Evolutionary conservation across 78 protist genomes (phyloP), one percentile per base, ranked within the genome.

Genomic region (Dictyostelium intermedium): DNA sequence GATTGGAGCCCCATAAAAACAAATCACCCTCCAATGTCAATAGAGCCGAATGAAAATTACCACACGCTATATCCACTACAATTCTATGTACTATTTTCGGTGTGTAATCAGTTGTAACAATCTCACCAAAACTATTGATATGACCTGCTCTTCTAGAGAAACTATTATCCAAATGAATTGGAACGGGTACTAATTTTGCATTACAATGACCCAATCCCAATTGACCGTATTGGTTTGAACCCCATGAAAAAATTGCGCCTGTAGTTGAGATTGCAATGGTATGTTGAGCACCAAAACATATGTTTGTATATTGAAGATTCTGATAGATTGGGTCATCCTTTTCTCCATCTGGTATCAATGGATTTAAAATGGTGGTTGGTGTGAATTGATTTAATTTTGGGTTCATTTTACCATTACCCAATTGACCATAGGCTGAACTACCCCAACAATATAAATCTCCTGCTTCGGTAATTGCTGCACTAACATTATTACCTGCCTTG

Each of bases 361-460:
- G 94, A 13, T 5, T n/a, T n/a, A 35, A 14, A 10, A 80, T 35
- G 1, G 85, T 63, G 2, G 39, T 8, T 13, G 94, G 94, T 63
- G 39, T 39, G 11, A 41, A 25, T 41, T 69, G 86, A 14, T 89
- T 13, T 9, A 78, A 35, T 34, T 74, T 60, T 2, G 34, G 23
- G 2, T 47, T 39, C 18, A 61, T 50, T 5, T 66, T 60, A 23
- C 94, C 94, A 45, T 89, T 89, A 23, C 81, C 94, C 34, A 89
- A 66, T 47, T 89, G 94, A 32, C 94, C 94, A 89, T 45, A 89
- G 23, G 16, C 47, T 25, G 60, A 50, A 23, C 32, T 45, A 34
- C 94, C 94, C 94, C 94, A 89, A 25, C 35, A 43, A 61, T 89
- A 89, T 63, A 89, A 43, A 37, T 89, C 82, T 34, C 94, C 94